Conservation (phyloP, 1,284 basidiomycete species). For the Rhodotorula sp. region DNA sequence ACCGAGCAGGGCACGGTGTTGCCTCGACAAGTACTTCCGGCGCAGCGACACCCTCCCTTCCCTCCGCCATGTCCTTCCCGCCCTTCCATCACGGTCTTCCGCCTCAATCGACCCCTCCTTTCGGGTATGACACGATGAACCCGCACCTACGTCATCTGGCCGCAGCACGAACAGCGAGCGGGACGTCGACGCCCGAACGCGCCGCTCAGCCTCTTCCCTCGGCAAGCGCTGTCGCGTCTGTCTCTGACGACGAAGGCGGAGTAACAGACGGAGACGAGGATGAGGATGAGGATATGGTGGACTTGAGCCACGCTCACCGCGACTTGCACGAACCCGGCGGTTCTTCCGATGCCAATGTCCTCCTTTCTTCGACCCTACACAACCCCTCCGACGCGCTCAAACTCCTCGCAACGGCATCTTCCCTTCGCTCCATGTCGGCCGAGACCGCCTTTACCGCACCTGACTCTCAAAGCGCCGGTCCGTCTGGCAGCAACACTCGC, state of each 20-base stretch:
- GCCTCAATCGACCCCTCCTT: not conserved
- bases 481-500: not conserved
- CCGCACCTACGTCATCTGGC: conserved; percentile 4
- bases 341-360: conserved; percentile 25
- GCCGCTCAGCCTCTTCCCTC: not conserved
- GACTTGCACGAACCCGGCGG: not conserved
- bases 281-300: conserved; percentile 14
- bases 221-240: not conserved
- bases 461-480: too few relatives aligned
- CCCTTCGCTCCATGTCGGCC: conserved; percentile 6
- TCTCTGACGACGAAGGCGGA: not conserved
- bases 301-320: not conserved
- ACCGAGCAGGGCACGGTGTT: not conserved
- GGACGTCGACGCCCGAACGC: not conserved
- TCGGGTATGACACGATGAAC: conserved; percentile 8
- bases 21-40: not conserved
- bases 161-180: not conserved
- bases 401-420: conserved; percentile 35
- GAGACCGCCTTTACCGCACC: not conserved
- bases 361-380: conserved; percentile 35
- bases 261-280: conserved; percentile 6
- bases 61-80: not conserved
- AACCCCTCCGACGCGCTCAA: conserved; percentile 37
- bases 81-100: not conserved
- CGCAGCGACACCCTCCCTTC: not conserved